Evolutionary conservation across 441 rosid species (phyloP), one percentile per base, ranked within the genome.

Genomic region (Isatis lusitanica): DNA sequence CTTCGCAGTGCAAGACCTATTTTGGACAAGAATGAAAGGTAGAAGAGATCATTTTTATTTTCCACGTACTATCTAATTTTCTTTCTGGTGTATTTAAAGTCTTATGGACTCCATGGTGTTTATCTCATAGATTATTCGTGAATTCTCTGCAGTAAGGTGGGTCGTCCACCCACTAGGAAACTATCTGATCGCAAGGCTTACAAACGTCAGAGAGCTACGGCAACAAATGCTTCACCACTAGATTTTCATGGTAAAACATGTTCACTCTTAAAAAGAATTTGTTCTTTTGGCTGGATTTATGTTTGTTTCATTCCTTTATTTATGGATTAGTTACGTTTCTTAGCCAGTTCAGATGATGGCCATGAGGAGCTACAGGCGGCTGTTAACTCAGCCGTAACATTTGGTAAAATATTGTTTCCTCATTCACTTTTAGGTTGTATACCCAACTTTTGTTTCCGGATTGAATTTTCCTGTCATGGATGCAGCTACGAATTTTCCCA

Each of bases 141-240:
- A 67, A 26, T 78, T 86, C 51, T 77, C 46, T 66, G 64, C 96
- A 93, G 98, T 88, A 93, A 88, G 82, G 78, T 84, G 38, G 96
- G 99, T 59, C 94, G 94, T 71, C 97, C 96, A 53, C 89, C 96
- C 65, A 82, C 97, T 71, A 88, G 98, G 85, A 93, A 96, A 83
- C 90, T 89, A 73, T 85, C 97, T 75, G 98, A 85, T 71, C 92
- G 98, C 46, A 93, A 86, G 82, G 92, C 94, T 68, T 90, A 92
- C 81, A 78, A 79, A 60, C 92, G 93, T 47, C 94, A 91, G 80
- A 91, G 87, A 79, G 92, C 85, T 73, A 68, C 90, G 28, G 80
- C 82, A 21, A 68, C 85, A 57, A 84, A 81, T 76, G 84, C 83
- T 74, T 77, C 86, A 58, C 66, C 88, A 50, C 85, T 89, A 51